Percentiles rank a stretch among this genome's conserved stretches.
Evolutionary conservation across 2,329 filamentous ascomycete genomes (phyloP).

Genomic region (Balansia obtecta): DNA sequence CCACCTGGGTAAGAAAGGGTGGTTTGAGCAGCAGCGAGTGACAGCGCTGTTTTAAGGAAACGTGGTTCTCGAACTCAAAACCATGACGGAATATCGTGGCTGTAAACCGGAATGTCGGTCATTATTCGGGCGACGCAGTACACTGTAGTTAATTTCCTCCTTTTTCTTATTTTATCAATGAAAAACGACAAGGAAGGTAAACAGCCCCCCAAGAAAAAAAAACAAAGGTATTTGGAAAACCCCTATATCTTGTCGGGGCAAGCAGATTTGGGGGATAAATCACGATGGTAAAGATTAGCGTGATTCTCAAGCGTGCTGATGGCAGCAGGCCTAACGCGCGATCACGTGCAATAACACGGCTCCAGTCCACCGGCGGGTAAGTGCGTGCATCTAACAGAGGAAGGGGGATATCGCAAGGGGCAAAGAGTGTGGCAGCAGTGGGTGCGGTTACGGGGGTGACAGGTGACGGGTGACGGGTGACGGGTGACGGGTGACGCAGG

Average conservation of each 20-base stretch:
- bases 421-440: not conserved
- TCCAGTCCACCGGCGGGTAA: not conserved
- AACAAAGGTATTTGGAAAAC: no score
- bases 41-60: not conserved
- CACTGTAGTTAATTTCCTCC: not conserved
- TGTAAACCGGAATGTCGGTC: not conserved
- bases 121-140: not conserved
- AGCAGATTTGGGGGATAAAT: no score
- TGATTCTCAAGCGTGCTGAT: not conserved
- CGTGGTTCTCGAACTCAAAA: not conserved
- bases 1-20: not conserved
- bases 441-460: no score
- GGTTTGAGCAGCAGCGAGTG: not conserved
- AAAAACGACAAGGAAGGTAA: not conserved
- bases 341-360: slow-evolving; percentile 12
- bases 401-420: not conserved
- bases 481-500: not conserved
- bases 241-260: no score
- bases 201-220: not conserved
- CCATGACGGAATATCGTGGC: not conserved
- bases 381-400: not conserved
- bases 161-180: no score
- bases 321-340: slow-evolving; percentile 10
- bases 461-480: no score
- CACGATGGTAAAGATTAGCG: no score